Base-by-base conservation (phyloP, 2,329 filamentous ascomycete species). In the Westerdykella sp. region DNA sequence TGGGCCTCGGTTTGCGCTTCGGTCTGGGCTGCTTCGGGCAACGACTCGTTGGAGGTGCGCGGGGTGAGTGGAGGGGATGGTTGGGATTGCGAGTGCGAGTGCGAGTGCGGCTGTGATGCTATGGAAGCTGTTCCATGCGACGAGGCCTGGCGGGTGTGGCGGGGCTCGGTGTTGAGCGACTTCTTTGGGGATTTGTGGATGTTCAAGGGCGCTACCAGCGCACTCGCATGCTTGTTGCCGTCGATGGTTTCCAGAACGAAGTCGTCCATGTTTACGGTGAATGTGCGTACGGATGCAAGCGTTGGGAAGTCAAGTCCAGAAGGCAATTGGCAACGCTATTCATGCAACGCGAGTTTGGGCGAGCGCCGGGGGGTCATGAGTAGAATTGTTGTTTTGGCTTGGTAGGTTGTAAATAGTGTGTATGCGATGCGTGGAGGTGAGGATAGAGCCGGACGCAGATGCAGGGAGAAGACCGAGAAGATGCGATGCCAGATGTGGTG, bases 51-150 rank as follows among this genome's bases (percentile, higher is more conserved):
- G 18, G 80, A 82, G 58, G 76, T 77, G 66, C 83, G 81, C 14
- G 86, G 87, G 7, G 86, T 90, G 49, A 83, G 73, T 34, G 87
- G 86, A 22, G 87, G 86, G 39, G 85, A 90, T 69, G 90, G 84
- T 53, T 88, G 82, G 21, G 58, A 54, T 34, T 55, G 58, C 14
- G 59, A 60, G 23, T 66, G 60, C 14, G 59, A 60, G 23, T 66
- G 60, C 15, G 59, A 60, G 35, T 57, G 58, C 32, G 56, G 62
- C 9, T 51, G 46, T 11, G 47, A 48, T 42, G 39, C 54, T 35
- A 59, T 54, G 4, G 62, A 65, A n/a, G 49, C 49, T 11, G 57
- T 50, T 40, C 54, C 55, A 51, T 54, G 55, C 16, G 60, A 62
- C 11, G 62, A 66, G 2, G 63, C 60, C 42, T 59, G 62, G 34